These are phyloP conservation scores for Curvularia verruculosa DNA, from an alignment of 2,329 filamentous ascomycete species.

Conservation along the genomic window DNA sequence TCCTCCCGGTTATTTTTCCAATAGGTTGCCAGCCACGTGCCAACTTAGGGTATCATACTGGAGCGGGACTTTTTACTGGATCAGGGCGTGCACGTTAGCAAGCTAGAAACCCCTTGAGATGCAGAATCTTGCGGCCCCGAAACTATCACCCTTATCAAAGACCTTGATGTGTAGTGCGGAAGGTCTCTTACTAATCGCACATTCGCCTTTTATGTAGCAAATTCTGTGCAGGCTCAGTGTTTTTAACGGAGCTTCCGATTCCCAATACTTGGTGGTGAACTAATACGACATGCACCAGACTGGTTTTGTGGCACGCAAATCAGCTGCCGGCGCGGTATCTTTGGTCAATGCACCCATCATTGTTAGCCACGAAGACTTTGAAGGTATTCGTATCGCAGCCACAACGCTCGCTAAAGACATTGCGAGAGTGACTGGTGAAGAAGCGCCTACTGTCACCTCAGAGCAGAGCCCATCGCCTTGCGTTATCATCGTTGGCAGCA, in stretches of 20 bases:
- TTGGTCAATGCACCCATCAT: background rate
- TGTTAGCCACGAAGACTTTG: background rate
- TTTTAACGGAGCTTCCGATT: background rate
- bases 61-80: background rate
- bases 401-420: background rate
- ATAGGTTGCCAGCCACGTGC: no score
- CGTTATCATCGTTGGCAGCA: background rate
- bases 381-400: background rate
- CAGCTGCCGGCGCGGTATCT: background rate
- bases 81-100: background rate
- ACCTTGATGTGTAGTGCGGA: background rate
- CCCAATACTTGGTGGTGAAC: background rate
- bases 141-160: background rate
- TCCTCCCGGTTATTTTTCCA: background rate
- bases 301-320: background rate
- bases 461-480: background rate
- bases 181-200: background rate
- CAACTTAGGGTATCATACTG: background rate
- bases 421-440: background rate
- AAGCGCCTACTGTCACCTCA: background rate
- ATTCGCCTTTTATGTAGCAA: background rate
- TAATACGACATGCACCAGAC: background rate
- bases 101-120: constrained; percentile 32
- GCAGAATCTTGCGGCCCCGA: background rate
- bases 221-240: background rate